Percentiles rank a stretch among this genome's conserved stretches.
Conservation (phyloP, 305 asterid genomes). For the Euphrasia arctica region DNA sequence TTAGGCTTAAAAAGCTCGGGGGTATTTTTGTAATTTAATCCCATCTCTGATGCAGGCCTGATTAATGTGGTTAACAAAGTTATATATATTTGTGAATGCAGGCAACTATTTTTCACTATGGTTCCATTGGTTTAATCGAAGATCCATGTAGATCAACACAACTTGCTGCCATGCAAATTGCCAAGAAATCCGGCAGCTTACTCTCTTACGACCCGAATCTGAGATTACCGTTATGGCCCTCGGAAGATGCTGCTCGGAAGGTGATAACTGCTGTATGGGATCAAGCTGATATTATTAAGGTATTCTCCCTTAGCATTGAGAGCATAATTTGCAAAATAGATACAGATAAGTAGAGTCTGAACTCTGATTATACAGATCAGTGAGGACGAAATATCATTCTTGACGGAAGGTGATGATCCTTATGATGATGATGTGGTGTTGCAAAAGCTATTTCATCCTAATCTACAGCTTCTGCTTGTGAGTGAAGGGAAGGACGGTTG, state of each 20-base stretch:
- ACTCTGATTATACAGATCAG: constrained; percentile 52
- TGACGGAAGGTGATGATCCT: constrained; percentile 73
- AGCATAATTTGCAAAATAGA: too few species aligned
- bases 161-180: constrained; percentile 68
- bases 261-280: constrained; percentile 82
- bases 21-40: background rate
- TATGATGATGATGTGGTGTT: constrained; percentile 67
- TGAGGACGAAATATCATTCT: constrained; percentile 81
- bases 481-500: constrained; percentile 86
- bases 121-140: constrained; percentile 85
- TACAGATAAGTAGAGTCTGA: too few species aligned
- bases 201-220: constrained; percentile 93
- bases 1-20: background rate
- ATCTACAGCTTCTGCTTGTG: constrained; percentile 65
- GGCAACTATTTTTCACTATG: constrained; percentile 87
- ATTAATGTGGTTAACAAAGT: constrained; percentile 1
- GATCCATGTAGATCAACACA: constrained; percentile 91
- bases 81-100: constrained; percentile 38
- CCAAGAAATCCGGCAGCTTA: constrained; percentile 71
- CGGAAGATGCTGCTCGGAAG: constrained; percentile 73
- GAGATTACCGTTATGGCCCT: constrained; percentile 85
- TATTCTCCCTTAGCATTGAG: constrained; percentile 5
- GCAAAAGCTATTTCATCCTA: constrained; percentile 76
- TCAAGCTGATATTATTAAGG: constrained; percentile 88
- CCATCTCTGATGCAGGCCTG: background rate